Evolutionary conservation across 768 basidiomycete genomes (phyloP).

Genomic region (Xerocomellus chrysenteron): DNA sequence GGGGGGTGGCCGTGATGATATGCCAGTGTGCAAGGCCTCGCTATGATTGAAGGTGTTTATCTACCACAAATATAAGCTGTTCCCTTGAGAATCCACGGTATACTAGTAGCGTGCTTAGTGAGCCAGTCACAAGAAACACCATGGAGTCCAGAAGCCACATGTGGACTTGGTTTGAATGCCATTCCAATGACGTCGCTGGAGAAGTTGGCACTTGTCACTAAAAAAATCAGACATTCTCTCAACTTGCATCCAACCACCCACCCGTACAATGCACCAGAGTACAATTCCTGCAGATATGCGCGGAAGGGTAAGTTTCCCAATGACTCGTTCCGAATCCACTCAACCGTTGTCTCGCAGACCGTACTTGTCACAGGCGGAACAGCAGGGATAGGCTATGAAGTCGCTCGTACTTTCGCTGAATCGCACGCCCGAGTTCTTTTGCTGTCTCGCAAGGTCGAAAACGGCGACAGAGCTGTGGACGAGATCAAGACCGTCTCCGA

Average conservation of each 20-base stretch:
- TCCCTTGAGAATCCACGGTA: background rate
- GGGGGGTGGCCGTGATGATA: slow-evolving; percentile 27
- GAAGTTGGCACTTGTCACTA: background rate
- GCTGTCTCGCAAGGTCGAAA: background rate
- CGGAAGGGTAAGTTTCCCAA: background rate
- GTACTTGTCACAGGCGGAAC: background rate
- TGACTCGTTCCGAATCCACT: background rate
- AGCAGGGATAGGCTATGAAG: background rate
- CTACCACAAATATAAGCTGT: background rate
- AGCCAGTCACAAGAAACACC: background rate
- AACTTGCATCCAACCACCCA: background rate
- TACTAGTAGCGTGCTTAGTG: background rate
- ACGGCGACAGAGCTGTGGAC: background rate
- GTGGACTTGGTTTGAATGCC: background rate
- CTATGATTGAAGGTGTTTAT: background rate
- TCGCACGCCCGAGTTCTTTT: background rate
- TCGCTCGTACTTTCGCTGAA: background rate
- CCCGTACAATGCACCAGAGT: background rate
- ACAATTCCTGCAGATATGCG: background rate
- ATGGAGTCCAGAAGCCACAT: no score
- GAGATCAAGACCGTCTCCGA: slow-evolving; percentile 1
- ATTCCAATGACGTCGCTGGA: slow-evolving; percentile 13
- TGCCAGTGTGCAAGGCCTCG: background rate
- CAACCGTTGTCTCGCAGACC: background rate
- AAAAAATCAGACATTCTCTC: background rate